Percentiles rank a stretch among this genome's conserved stretches.
phyloP scores from a whole-genome alignment of 305 asterid species.

The Fraxinus angustifolia region DNA sequence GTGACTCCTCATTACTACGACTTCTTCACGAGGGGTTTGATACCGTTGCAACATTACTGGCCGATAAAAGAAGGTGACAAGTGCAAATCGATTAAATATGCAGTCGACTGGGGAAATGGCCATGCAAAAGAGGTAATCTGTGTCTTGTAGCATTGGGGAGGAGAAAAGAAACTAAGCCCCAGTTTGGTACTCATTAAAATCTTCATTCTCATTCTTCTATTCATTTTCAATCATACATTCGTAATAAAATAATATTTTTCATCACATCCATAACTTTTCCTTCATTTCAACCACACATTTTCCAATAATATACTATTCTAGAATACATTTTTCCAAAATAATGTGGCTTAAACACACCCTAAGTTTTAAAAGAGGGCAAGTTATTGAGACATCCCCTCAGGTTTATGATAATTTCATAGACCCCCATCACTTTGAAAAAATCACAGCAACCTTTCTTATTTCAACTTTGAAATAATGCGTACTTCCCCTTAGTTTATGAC shows the following conservation, averaged over 20 bases:
- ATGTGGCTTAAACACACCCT: no score
- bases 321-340: no score
- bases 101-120: constrained; percentile 84
- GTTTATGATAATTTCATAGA: not conserved
- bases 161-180: not conserved
- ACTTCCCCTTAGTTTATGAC: not conserved
- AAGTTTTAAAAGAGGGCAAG: not conserved
- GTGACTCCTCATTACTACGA: constrained; percentile 75
- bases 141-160: not conserved
- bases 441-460: not conserved
- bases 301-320: no score
- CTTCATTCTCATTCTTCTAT: no score
- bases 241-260: no score
- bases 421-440: not conserved
- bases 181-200: no score
- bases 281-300: no score
- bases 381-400: not conserved
- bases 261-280: no score
- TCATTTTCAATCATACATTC: no score
- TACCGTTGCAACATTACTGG: constrained; percentile 89
- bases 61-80: constrained; percentile 71
- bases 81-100: constrained; percentile 80
- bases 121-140: constrained; percentile 60
- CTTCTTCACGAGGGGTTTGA: constrained; percentile 72
- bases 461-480: not conserved